phyloP scores from a whole-genome alignment of 2,329 filamentous ascomycete species.

The Xenosphaeropsis pyriputrescens region DNA sequence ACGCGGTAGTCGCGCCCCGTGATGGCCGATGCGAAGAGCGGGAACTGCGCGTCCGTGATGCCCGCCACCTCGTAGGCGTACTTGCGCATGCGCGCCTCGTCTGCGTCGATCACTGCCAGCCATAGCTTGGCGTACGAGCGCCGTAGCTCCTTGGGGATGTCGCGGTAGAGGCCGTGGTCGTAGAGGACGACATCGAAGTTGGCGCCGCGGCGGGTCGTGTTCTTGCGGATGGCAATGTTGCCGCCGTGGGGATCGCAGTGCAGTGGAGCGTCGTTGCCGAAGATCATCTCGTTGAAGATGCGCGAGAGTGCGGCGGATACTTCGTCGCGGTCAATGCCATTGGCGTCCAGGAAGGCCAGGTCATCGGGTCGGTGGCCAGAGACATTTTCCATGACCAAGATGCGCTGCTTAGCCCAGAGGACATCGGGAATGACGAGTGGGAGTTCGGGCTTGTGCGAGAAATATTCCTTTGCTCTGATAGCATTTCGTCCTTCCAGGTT shows the following conservation, averaged over 20 bases:
- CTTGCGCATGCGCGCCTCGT: constrained; percentile 72
- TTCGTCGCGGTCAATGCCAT: constrained; percentile 86
- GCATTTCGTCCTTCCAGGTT: constrained; percentile 76
- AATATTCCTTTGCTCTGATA: constrained; percentile 64
- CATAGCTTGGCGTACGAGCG: constrained; percentile 92
- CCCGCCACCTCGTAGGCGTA: constrained; percentile 84
- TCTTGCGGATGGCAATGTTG: constrained; percentile 84
- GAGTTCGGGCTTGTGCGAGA: constrained; percentile 55
- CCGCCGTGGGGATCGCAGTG: constrained; percentile 97
- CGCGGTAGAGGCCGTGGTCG: constrained; percentile 91
- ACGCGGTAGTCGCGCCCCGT: constrained; percentile 84
- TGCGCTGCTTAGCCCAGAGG: constrained; percentile 75
- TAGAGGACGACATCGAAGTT: constrained; percentile 97
- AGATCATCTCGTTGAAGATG: constrained; percentile 99
- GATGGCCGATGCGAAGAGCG: constrained; percentile 89
- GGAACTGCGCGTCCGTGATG: constrained; percentile 79
- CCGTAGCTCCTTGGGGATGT: constrained; percentile 66
- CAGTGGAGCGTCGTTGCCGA: constrained; percentile 72
- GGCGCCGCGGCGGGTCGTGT: constrained; percentile 39
- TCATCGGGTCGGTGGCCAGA: constrained; percentile 81
- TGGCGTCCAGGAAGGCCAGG: constrained; percentile 68
- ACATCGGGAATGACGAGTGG: constrained; percentile 83
- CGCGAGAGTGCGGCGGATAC: constrained; percentile 80
- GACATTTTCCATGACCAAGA: constrained; percentile 91
- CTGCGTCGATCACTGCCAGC: constrained; percentile 86